A percentile compares a stretch with the other conserved stretches of the same genome.
These are phyloP conservation scores for Kodamaea suecica DNA, from an alignment of 1,139 yeast species.

Conservation along the genomic window DNA sequence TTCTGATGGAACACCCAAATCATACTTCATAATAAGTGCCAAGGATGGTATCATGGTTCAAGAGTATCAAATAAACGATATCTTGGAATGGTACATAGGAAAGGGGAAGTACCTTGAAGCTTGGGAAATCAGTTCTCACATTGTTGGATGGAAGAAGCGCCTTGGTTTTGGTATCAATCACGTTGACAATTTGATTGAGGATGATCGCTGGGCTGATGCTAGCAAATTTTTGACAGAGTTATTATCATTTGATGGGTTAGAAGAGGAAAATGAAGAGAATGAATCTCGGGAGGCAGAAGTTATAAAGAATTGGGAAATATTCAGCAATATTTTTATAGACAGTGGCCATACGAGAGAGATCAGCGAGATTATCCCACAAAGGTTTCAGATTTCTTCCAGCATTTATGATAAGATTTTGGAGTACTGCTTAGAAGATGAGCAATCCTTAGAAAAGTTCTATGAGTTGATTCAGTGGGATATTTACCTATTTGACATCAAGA, in stretches of 20 bases:
- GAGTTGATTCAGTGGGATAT: constrained; percentile 59
- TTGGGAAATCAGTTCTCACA: constrained; percentile 67
- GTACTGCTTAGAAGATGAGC: constrained; percentile 41
- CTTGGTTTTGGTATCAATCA: constrained; percentile 61
- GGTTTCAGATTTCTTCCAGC: constrained; percentile 22
- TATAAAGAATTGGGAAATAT: constrained; percentile 62
- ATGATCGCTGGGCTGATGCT: constrained; percentile 57
- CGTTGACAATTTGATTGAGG: constrained; percentile 52
- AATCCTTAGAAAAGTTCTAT: constrained; percentile 28
- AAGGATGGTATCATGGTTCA: constrained; percentile 77
- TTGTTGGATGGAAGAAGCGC: constrained; percentile 50
- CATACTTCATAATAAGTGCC: constrained; percentile 72
- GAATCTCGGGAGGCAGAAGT: constrained; percentile 31
- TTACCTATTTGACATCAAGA: constrained; percentile 48
- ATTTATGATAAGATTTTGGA: constrained; percentile 54
- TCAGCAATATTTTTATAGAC: constrained; percentile 56
- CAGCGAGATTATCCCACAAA: constrained; percentile 53
- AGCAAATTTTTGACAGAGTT: constrained; percentile 47
- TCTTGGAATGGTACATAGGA: constrained; percentile 68
- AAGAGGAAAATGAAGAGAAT: constrained; percentile 24
- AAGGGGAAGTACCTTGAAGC: constrained; percentile 59
- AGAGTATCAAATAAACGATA: constrained; percentile 65
- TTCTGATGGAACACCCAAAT: constrained; percentile 25
- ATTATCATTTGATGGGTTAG: constrained; percentile 31
- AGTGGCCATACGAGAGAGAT: constrained; percentile 47